Evolutionary conservation across 2,329 filamentous ascomycete species (phyloP), one percentile per base, ranked within the genome.

Genomic region (Colletotrichum sp.): DNA sequence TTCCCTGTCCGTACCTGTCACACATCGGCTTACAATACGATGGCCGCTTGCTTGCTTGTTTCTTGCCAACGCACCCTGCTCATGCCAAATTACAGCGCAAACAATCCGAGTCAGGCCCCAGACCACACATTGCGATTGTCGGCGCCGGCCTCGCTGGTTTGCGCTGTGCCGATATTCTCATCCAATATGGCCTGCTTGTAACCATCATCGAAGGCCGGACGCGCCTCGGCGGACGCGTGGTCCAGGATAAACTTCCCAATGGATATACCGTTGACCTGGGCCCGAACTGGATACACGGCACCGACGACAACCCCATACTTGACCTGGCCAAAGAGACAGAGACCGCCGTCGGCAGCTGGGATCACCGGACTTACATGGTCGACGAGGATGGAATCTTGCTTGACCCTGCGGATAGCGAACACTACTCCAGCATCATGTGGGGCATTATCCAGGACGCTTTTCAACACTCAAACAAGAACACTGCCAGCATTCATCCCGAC

Each of bases 271-370:
- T 91, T n/a, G 91, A 92, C 78, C 83, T 90, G 36, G 94, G 94
- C 1, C 93, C 94, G n/a, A 96, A 95, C 80, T 96, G 94, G 94
- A 95, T 96, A 68, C 94, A 96, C 76, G 94, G 94, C 39, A 95
- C 93, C 8, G 86, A 90, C 1, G 88, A 92, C 77, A 96, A 95
- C 80, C 93, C 94, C 0, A 94, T 95, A 18, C 83, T 93, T 52
- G 91, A 93, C 59, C 86, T 95, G 21, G 93, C 93, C 15, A 90
- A 89, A 78, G 86, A 90, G 77, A 95, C 93, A 0, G 85, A 87
- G 2, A 95, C 90, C 0, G 80, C 82, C 0, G 82, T 87, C 3
- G 86, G 87, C 15, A 85, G 81, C 71, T 88, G 87, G 85, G 91
- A 93, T 63, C 87, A 88, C 8, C 86, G 86, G 6, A 89, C 91